phyloP scores from a whole-genome alignment of 176 grass and related monocot genomes.

The Secale cereale region DNA sequence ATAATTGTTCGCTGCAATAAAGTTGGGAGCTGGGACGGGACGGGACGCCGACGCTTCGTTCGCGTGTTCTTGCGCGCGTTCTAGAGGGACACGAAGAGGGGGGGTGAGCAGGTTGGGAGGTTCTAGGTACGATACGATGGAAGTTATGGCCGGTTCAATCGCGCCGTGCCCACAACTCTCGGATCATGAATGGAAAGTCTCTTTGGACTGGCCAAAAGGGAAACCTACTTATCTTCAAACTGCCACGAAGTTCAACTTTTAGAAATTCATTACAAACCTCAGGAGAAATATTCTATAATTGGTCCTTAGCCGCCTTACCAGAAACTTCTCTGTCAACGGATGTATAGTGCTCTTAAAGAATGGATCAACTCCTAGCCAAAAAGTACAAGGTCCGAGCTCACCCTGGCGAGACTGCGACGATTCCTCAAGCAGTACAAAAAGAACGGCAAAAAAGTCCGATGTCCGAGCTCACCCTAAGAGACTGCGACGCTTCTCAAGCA shows the following conservation, averaged over 20 bases:
- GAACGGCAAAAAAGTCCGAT: too few relatives aligned
- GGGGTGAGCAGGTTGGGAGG: neutral
- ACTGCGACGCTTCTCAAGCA: too few relatives aligned
- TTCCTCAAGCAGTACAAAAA: too few relatives aligned
- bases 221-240: neutral
- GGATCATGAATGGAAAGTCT: slow-evolving; percentile 16
- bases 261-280: neutral
- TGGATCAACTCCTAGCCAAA: too few relatives aligned
- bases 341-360: too few relatives aligned
- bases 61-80: slow-evolving; percentile 35
- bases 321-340: too few relatives aligned
- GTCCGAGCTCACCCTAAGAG: too few relatives aligned
- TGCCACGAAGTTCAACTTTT: neutral
- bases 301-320: neutral
- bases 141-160: slow-evolving; percentile 6
- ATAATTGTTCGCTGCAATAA: neutral
- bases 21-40: neutral
- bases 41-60: neutral
- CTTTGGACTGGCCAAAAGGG: neutral
- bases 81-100: neutral
- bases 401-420: too few relatives aligned
- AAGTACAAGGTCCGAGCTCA: too few relatives aligned
- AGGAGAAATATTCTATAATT: neutral
- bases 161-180: slow-evolving; percentile 25
- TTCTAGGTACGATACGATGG: slow-evolving; percentile 23